Conservation (phyloP, 257 asterid genomes). For the Euphrasia confusa region DNA sequence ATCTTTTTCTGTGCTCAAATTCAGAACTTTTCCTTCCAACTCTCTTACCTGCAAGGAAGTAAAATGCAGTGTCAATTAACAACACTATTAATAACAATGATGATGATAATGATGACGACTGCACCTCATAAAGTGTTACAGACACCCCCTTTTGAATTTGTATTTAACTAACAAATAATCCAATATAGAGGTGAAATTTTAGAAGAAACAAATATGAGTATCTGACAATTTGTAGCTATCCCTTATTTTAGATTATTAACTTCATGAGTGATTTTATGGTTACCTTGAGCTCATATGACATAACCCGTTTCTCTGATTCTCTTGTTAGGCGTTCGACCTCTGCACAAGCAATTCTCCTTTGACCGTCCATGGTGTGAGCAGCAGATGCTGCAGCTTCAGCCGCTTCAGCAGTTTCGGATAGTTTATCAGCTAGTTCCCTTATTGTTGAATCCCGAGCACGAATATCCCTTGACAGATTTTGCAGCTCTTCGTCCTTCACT, state of each 20-base stretch:
- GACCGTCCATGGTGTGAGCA: constrained; percentile 88
- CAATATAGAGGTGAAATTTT: not conserved
- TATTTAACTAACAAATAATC: not conserved
- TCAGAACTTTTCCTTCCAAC: constrained; percentile 50
- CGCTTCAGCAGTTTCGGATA: constrained; percentile 93
- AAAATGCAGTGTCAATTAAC: constrained; percentile 5
- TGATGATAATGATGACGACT: not conserved
- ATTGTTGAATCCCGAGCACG: constrained; percentile 89
- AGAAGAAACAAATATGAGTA: not conserved
- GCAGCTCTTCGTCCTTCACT: constrained; percentile 99
- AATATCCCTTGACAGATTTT: constrained; percentile 76
- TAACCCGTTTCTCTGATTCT: constrained; percentile 55
- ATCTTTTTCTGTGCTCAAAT: constrained; percentile 66
- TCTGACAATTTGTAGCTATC: not conserved
- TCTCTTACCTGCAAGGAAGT: constrained; percentile 51
- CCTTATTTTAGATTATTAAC: not conserved
- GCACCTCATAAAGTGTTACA: not conserved
- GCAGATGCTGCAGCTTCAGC: constrained; percentile 99
- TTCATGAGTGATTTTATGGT: not conserved
- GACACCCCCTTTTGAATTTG: not conserved
- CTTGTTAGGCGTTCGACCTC: constrained; percentile 67
- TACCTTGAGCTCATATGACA: constrained; percentile 61
- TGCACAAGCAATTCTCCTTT: constrained; percentile 78
- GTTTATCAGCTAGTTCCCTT: constrained; percentile 81
- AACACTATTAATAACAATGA: not conserved